phyloP scores from a whole-genome alignment of 495 filamentous ascomycete genomes.

The Penicillium riverlandense region DNA sequence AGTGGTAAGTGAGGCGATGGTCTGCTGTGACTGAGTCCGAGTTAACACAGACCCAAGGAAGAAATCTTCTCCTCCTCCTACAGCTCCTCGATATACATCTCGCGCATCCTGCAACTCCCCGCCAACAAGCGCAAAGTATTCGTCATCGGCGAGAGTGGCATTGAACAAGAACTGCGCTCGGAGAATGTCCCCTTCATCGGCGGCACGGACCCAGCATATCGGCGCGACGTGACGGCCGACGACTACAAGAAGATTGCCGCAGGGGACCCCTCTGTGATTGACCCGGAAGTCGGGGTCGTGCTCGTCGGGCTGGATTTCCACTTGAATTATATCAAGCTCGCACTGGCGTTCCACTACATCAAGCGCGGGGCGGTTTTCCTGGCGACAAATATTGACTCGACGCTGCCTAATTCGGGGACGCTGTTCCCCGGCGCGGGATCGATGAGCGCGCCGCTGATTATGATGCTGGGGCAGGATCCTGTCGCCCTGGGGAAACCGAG shows the following conservation, averaged over 20 bases:
- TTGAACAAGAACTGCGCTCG: conserved; percentile 75
- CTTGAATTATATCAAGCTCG: conserved; percentile 87
- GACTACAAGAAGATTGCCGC: conserved; percentile 74
- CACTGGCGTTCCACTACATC: conserved; percentile 79
- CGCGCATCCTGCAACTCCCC: conserved; percentile 75
- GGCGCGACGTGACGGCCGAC: conserved; percentile 65
- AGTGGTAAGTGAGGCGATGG: conserved; percentile 35
- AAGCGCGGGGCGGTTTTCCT: conserved; percentile 78
- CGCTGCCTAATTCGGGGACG: conserved; percentile 67
- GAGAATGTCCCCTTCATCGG: conserved; percentile 78
- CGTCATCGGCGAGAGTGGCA: conserved; percentile 84
- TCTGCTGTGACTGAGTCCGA: too few relatives aligned
- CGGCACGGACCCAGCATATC: conserved; percentile 75
- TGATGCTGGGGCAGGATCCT: conserved; percentile 64
- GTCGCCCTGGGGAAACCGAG: conserved; percentile 86
- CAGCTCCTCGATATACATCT: conserved; percentile 92
- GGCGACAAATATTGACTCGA: conserved; percentile 86
- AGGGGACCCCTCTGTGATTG: conserved; percentile 57
- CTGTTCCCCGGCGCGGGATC: conserved; percentile 91
- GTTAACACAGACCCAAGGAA: conserved; percentile 36
- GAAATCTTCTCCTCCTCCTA: conserved; percentile 97
- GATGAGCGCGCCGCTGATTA: conserved; percentile 68
- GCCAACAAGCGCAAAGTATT: conserved; percentile 83
- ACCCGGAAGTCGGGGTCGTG: conserved; percentile 83
- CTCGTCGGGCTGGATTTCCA: conserved; percentile 87